phyloP scores from a whole-genome alignment of 768 basidiomycete genomes.

The Russula foetens region DNA sequence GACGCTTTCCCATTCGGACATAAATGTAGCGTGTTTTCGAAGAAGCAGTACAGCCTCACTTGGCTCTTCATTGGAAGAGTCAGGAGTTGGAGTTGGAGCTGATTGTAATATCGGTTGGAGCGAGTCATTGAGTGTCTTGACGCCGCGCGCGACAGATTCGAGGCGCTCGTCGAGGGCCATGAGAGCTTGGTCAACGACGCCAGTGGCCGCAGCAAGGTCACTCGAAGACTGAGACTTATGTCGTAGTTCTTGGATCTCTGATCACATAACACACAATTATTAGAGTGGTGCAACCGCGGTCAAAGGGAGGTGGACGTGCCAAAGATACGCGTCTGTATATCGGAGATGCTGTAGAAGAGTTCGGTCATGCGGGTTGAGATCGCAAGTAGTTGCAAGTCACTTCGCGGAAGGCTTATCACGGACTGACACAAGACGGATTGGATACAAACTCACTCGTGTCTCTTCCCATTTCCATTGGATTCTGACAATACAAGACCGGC shows the following conservation, averaged over 20 bases:
- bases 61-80: conserved; percentile 28
- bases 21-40: conserved; percentile 65
- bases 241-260: conserved; percentile 89
- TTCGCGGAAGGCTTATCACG: conserved; percentile 24
- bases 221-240: conserved; percentile 70
- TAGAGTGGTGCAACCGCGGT: background rate
- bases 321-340: conserved; percentile 87
- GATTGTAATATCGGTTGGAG: conserved; percentile 50
- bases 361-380: conserved; percentile 83
- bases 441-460: conserved; percentile 50
- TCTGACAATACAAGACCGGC: conserved; percentile 39
- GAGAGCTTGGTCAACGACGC: conserved; percentile 73
- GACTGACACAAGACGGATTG: background rate
- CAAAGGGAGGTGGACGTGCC: conserved; percentile 37
- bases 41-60: conserved; percentile 45
- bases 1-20: conserved; percentile 74
- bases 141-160: conserved; percentile 61
- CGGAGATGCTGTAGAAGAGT: conserved; percentile 77
- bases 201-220: conserved; percentile 50
- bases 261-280: background rate
- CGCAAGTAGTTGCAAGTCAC: conserved; percentile 68
- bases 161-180: conserved; percentile 73
- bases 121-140: conserved; percentile 59
- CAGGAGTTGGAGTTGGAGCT: conserved; percentile 40
- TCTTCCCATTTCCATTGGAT: conserved; percentile 45